Conservation (phyloP, 129 eudicot genomes). For the Chrysanthemum makinoi region DNA sequence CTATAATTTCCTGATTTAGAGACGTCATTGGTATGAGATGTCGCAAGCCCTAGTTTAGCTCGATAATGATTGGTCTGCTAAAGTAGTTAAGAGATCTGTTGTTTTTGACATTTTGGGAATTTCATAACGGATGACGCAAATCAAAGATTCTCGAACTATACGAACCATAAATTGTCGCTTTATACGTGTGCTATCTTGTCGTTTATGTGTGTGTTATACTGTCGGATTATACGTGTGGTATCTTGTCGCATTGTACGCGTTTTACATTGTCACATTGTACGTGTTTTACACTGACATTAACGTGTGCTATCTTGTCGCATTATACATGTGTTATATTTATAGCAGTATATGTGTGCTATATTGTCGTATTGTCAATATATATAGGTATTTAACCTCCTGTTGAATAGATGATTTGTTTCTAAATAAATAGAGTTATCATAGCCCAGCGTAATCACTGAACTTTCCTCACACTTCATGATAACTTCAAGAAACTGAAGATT, state of each 20-base stretch:
- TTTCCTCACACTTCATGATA: not conserved
- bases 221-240: not conserved
- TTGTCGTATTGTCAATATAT: not conserved
- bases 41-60: conserved; percentile 19
- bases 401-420: conserved; percentile 6
- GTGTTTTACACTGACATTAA: conserved; percentile 4
- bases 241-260: not conserved
- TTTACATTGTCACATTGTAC: conserved; percentile 3
- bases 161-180: not conserved
- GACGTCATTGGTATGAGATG: conserved; percentile 13
- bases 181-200: conserved; percentile 5
- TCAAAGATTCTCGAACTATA: not conserved
- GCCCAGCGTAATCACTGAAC: not conserved
- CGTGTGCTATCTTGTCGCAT: conserved; percentile 9
- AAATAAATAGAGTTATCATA: conserved; percentile 10
- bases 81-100: not conserved
- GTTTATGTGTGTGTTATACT: not conserved
- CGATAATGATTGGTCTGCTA: conserved; percentile 17
- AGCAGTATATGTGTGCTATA: not conserved
- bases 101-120: conserved; percentile 8
- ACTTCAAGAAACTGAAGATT: not conserved
- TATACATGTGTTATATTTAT: not conserved
- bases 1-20: not conserved
- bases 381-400: not conserved
- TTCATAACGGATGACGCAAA: conserved; percentile 5